Evolutionary conservation across 768 basidiomycete genomes (phyloP), one percentile per base, ranked within the genome.

Genomic region (Kondoa malvinella): DNA sequence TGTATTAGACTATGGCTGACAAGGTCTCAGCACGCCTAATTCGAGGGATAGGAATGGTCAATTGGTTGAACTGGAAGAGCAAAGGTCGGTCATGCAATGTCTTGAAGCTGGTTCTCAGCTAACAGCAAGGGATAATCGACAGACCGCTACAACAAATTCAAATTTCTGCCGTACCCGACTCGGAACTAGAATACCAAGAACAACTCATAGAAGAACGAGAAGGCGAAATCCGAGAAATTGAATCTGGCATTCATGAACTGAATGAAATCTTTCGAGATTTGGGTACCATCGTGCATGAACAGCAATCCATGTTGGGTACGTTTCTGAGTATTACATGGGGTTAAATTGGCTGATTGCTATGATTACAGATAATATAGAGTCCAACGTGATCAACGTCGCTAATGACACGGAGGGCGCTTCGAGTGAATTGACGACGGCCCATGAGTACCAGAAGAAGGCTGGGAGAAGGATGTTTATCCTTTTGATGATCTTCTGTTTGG

Each of bases 251-350:
- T 66, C 90, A 94, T 74, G 94, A 99, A 77, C 78, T 99, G 59
- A 84, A 88, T 30, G 90, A 96, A 77, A 96, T 99, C 75, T 97
- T 99, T 81, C 84, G 88, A 63, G 92, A 97, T 78, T 79, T 99
- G 59, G 94, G 92, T 57, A 92, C 91, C 17, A 81, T 99, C 59
- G 92, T 99, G 1, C 84, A 85, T 68, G 89, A 96, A 76, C 95
- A 99, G 76, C 92, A 92, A 15, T 83, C 84, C 64, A 89, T 97
- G 88, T 80, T 99, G 65, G 92, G 94, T 94, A 71, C 64, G 86
- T 79, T 26, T 34, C 17, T 1, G 15, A 14, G 2, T 32, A 27
- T 29, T 67, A 26, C 60, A 61, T 57, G 40, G 31, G 68, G 57
- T 57, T 50, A 27, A 12, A 32, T 1, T 27, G 33, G 12, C 32